Conservation (phyloP, 306 rosid genomes). For the Rosa rugosa region DNA sequence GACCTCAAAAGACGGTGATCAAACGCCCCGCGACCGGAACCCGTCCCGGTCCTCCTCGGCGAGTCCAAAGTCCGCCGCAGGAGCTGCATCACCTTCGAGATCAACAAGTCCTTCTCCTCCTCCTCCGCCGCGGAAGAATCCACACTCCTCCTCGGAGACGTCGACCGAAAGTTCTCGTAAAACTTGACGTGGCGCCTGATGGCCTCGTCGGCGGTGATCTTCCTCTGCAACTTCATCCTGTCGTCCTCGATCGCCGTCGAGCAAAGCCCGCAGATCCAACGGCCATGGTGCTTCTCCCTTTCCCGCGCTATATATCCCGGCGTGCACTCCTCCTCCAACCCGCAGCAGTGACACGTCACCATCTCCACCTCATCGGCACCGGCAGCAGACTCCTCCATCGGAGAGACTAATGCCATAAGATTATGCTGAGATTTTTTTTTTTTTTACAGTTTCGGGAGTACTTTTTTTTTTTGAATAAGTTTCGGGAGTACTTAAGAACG, state of each 20-base stretch:
- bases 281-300: constrained; percentile 55
- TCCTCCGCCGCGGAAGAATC: not conserved
- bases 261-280: constrained; percentile 88
- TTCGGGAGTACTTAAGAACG: not conserved
- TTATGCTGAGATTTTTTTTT: not conserved
- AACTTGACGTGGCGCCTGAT: constrained; percentile 52
- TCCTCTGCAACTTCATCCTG: constrained; percentile 29
- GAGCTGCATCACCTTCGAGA: constrained; percentile 59
- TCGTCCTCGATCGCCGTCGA: constrained; percentile 73
- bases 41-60: constrained; percentile 23
- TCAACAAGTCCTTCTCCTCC: constrained; percentile 34
- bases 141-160: constrained; percentile 20
- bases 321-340: constrained; percentile 80
- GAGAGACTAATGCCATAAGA: not conserved
- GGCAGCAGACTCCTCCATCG: constrained; percentile 3
- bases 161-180: constrained; percentile 42
- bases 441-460: not conserved
- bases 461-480: too few species aligned
- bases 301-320: constrained; percentile 52
- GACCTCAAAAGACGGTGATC: constrained; percentile 34
- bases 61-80: constrained; percentile 56
- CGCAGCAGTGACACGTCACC: constrained; percentile 70
- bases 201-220: constrained; percentile 58
- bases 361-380: constrained; percentile 31
- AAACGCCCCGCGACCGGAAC: constrained; percentile 12